Conservation (phyloP, 75 land plant species). For the Pinus albicaulis region DNA sequence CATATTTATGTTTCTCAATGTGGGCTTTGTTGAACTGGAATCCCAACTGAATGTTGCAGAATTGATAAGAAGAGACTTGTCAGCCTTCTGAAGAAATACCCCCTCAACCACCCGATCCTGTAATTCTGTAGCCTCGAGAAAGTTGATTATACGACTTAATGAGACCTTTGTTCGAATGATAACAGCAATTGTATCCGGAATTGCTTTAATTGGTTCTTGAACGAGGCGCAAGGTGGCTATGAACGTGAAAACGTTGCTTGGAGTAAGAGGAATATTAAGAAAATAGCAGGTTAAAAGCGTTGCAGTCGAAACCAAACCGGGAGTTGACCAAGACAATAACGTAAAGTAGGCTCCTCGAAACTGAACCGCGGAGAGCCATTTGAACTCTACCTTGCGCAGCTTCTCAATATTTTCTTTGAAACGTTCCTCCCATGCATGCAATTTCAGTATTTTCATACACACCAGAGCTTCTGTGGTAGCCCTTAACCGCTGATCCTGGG, state of each 20-base stretch:
- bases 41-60: conserved; percentile 20
- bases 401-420: conserved; percentile 43
- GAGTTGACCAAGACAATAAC: conserved; percentile 77
- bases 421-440: conserved; percentile 65
- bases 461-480: conserved; percentile 59
- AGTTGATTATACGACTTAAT: conserved; percentile 37
- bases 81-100: not conserved
- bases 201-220: conserved; percentile 64
- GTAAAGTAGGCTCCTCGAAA: conserved; percentile 40
- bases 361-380: conserved; percentile 45
- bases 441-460: conserved; percentile 66
- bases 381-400: conserved; percentile 47
- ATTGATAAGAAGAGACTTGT: conserved; percentile 9
- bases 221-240: conserved; percentile 78
- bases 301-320: conserved; percentile 63
- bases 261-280: conserved; percentile 47
- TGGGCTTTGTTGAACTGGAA: not conserved
- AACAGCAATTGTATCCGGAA: conserved; percentile 62
- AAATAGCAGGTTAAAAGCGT: conserved; percentile 77
- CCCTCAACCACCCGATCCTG: conserved; percentile 13
- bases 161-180: conserved; percentile 69
- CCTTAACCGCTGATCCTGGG: conserved; percentile 64
- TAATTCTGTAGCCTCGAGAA: conserved; percentile 36
- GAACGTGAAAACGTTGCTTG: conserved; percentile 72
- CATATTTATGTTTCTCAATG: not conserved